phyloP scores from a whole-genome alignment of 139 green algal genomes.

The Chlamydomonas applanata region DNA sequence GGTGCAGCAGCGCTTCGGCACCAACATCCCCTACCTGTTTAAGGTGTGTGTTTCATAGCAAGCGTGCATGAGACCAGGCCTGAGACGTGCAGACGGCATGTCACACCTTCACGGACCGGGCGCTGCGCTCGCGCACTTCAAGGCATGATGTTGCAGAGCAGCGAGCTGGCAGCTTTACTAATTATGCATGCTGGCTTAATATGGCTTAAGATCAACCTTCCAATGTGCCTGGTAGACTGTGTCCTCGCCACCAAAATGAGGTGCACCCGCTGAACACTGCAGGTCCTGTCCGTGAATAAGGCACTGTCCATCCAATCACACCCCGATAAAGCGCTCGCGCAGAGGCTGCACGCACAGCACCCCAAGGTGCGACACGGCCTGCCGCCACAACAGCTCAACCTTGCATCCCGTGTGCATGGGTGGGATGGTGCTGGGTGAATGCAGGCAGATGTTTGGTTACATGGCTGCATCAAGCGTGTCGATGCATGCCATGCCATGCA shows the following conservation, averaged over 20 bases:
- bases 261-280: slow-evolving; percentile 41
- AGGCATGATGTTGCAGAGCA: neutral
- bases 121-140: neutral
- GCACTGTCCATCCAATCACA: slow-evolving; percentile 98
- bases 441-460: no score
- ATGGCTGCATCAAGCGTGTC: no score
- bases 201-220: neutral
- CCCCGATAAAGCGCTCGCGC: slow-evolving; percentile 93
- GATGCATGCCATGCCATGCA: no score
- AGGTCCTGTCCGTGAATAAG: slow-evolving; percentile 89
- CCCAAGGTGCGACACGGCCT: slow-evolving; percentile 61
- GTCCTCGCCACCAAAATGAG: slow-evolving; percentile 39
- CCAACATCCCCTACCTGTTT: slow-evolving; percentile 90
- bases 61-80: neutral
- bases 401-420: no score
- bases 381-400: neutral
- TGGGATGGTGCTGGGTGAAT: no score
- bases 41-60: slow-evolving; percentile 66
- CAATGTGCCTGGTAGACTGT: no score
- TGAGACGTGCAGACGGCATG: neutral
- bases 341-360: slow-evolving; percentile 74
- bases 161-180: neutral
- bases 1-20: slow-evolving; percentile 63
- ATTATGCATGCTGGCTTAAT: neutral
- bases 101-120: neutral